Base-by-base conservation (phyloP, 768 basidiomycete species). In the Phylloporus rhodoxanthus region DNA sequence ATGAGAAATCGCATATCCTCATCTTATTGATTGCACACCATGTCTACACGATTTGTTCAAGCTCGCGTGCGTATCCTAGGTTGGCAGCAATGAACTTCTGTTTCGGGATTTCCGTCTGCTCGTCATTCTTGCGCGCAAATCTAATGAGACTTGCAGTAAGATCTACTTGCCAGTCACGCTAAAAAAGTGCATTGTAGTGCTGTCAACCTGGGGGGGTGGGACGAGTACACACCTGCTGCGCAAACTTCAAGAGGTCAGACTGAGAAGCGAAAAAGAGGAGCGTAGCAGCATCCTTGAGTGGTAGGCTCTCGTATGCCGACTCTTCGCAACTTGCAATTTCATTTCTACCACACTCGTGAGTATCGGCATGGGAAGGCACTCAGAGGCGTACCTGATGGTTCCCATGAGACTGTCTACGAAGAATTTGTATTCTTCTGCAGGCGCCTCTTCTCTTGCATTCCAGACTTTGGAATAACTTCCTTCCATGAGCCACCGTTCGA, bases 301-400 rank as follows among this genome's bases (percentile, higher is more conserved):
- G 93, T 33, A 99, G 73, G 52, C 86, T 91, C 56, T 89, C 84
- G 55, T 99, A 99, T 5, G 95, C 94, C 15, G 85, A 76, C 68
- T 97, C 93, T 67, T 96, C 91, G 60, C 94, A 97, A 59, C 90
- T 89, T 13, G 95, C 95, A 58, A 99, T 99, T 73, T 99, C 95
- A 61, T 89, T 91, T 59, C 95, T 97, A 41, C 32, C 40, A 8
- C 25, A 7, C 21, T 8, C 19, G 13, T 58, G 23, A 62, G 47
- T 39, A 29, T 43, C 26, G n/a, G 40, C 13, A 28, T 33, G 37
- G 33, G 11, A 30, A 1, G 9, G 28, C 11, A 1, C 3, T 13
- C 14, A 2, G 25, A 2, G 17, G 66, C 76, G 45, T 54, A 92
- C 93, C 93, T 74, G 58, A 97, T 94, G 4, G 94, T 97, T 14